phyloP scores from a whole-genome alignment of 441 rosid species.

The Sinapis alba region DNA sequence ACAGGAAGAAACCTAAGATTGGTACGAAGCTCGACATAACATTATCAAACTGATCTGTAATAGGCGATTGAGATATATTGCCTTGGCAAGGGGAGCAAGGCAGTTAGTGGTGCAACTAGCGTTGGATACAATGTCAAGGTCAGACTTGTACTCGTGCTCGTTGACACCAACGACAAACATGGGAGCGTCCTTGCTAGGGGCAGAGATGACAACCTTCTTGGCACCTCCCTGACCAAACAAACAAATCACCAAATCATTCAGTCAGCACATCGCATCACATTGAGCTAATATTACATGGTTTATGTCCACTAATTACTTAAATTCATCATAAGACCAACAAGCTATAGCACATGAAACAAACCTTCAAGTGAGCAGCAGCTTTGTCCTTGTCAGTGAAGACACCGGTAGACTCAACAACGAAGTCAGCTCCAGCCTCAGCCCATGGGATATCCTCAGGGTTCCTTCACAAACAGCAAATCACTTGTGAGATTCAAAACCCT shows the following conservation, averaged over 20 bases:
- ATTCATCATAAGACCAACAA: not conserved
- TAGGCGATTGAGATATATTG: not conserved
- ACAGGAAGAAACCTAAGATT: not conserved
- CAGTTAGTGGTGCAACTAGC: constrained; percentile 74
- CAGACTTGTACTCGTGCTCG: constrained; percentile 78
- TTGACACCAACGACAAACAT: constrained; percentile 89
- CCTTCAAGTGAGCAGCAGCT: constrained; percentile 93
- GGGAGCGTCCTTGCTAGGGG: constrained; percentile 87
- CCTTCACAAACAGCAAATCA: constrained; percentile 21
- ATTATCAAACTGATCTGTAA: not conserved
- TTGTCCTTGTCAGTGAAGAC: constrained; percentile 85
- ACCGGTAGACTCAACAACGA: constrained; percentile 8
- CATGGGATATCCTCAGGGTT: constrained; percentile 18
- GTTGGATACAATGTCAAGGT: constrained; percentile 55
- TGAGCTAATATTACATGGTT: not conserved
- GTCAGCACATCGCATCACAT: not conserved
- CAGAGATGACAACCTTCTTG: constrained; percentile 68
- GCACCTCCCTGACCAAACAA: constrained; percentile 82
- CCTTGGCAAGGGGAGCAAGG: constrained; percentile 80
- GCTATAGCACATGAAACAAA: constrained; percentile 6
- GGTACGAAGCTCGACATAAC: not conserved
- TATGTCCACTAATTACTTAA: not conserved
- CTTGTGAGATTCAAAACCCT: not conserved
- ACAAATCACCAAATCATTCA: not conserved
- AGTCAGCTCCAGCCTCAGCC: constrained; percentile 14